phyloP scores from a whole-genome alignment of 495 filamentous ascomycete genomes.

The Penicillium nucicola region DNA sequence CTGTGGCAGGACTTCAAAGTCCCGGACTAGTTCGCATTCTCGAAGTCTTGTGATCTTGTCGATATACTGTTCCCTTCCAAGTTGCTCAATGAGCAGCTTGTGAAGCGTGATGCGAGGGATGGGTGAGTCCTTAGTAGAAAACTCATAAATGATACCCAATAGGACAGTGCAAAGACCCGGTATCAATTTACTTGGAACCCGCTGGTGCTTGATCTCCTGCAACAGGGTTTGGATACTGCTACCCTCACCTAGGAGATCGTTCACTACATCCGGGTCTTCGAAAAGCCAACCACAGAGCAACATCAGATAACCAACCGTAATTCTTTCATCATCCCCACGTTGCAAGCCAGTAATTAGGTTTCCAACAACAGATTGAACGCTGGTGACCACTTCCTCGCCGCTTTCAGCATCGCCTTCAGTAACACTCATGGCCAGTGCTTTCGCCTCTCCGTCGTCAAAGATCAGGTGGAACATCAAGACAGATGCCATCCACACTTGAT shows the following conservation, averaged over 20 bases:
- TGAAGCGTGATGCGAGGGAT: slow-evolving; percentile 80
- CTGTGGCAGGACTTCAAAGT: slow-evolving; percentile 85
- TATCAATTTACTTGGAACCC: slow-evolving; percentile 57
- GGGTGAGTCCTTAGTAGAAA: slow-evolving; percentile 94
- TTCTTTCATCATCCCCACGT: slow-evolving; percentile 73
- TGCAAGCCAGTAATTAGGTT: slow-evolving; percentile 76
- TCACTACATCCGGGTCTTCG: slow-evolving; percentile 85
- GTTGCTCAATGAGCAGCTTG: slow-evolving; percentile 70
- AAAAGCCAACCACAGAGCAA: slow-evolving; percentile 90
- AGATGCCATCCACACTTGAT: slow-evolving; percentile 87
- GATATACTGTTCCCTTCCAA: slow-evolving; percentile 86
- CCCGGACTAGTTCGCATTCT: slow-evolving; percentile 76
- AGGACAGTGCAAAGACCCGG: slow-evolving; percentile 81
- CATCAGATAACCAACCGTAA: slow-evolving; percentile 86
- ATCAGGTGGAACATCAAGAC: slow-evolving; percentile 89
- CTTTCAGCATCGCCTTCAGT: slow-evolving; percentile 84
- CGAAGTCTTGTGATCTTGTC: slow-evolving; percentile 78
- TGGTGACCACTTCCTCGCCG: slow-evolving; percentile 94
- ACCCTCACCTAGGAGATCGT: slow-evolving; percentile 94
- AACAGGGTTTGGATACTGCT: slow-evolving; percentile 85
- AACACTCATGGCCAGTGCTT: slow-evolving; percentile 74
- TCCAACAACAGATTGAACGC: slow-evolving; percentile 79
- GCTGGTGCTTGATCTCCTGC: slow-evolving; percentile 64
- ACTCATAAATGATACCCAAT: slow-evolving; percentile 90
- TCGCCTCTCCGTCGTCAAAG: slow-evolving; percentile 76